phyloP scores from a whole-genome alignment of 257 asterid genomes.

The Buddleja alternifolia region DNA sequence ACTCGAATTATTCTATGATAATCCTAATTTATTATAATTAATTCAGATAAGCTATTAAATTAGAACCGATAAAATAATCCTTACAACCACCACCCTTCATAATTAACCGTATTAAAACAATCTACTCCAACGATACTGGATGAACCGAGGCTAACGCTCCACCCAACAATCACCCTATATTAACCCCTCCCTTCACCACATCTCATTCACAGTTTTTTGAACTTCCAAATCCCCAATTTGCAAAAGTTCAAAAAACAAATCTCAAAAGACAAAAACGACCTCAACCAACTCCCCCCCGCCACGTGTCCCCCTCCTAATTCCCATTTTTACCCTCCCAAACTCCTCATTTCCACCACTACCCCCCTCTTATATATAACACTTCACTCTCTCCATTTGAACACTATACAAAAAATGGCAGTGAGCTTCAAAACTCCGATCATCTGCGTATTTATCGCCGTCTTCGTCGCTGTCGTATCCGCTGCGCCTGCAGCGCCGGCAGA shows the following conservation, averaged over 20 bases:
- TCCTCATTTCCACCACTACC: slow-evolving; percentile 27
- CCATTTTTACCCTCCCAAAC: slow-evolving; percentile 29
- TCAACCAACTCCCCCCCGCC: slow-evolving; percentile 29
- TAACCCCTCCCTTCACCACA: too few relatives aligned
- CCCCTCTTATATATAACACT: background rate
- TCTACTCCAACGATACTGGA: too few relatives aligned
- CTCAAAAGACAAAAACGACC: slow-evolving; percentile 23
- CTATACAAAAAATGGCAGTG: slow-evolving; percentile 30
- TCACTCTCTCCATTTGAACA: background rate
- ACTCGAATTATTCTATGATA: too few relatives aligned
- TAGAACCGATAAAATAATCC: too few relatives aligned
- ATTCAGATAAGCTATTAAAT: too few relatives aligned
- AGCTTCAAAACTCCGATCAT: background rate
- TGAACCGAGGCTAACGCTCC: too few relatives aligned
- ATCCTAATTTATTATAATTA: too few relatives aligned
- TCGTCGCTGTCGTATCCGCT: slow-evolving; percentile 37
- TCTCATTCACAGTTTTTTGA: too few relatives aligned
- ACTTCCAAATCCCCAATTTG: background rate
- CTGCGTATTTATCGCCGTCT: slow-evolving; percentile 25
- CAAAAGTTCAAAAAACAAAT: background rate
- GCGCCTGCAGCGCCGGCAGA: slow-evolving; percentile 88
- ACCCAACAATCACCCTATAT: too few relatives aligned
- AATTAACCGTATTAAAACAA: too few relatives aligned
- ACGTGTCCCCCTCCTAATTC: slow-evolving; percentile 33
- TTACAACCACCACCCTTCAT: too few relatives aligned